A percentile compares a stretch with the other conserved stretches of the same genome.
phyloP scores from a whole-genome alignment of 2,329 filamentous ascomycete genomes.

The Cladobotryum protrusum region DNA sequence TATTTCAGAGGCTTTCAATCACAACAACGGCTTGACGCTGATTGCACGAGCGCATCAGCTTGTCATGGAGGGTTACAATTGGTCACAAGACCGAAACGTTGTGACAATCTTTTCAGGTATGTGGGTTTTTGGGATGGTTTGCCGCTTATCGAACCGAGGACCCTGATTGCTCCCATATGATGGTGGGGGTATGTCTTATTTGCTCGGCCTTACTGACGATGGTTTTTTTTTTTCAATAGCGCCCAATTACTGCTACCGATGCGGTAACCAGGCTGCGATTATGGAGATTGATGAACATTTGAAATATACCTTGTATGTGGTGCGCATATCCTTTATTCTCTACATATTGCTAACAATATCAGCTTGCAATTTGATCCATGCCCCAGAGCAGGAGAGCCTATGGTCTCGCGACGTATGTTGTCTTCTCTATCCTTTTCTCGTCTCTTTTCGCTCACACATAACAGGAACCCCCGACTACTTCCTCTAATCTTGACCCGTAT shows the following conservation, averaged over 20 bases:
- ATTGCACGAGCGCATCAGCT: conserved; percentile 96
- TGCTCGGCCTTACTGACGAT: conserved; percentile 6
- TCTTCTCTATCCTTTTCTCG: not conserved
- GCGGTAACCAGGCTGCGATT: conserved; percentile 98
- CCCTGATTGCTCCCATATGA: not conserved
- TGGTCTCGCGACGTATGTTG: conserved; percentile 83
- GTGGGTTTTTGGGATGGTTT: conserved; percentile 5
- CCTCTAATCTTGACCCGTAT: conserved; percentile 55
- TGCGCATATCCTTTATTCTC: not conserved
- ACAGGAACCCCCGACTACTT: conserved; percentile 92
- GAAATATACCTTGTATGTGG: conserved; percentile 89
- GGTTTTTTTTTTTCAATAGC: conserved; percentile 37
- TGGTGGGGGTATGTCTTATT: conserved; percentile 11
- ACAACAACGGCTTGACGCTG: conserved; percentile 94
- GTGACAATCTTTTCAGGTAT: conserved; percentile 96
- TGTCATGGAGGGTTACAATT: conserved; percentile 99
- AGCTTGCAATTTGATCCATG: conserved; percentile 99
- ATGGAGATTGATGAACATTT: conserved; percentile 99
- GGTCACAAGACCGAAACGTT: conserved; percentile 96
- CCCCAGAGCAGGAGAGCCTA: conserved; percentile 92
- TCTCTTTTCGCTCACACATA: conserved; percentile 15
- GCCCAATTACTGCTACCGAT: conserved; percentile 96
- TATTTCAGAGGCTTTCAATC: conserved; percentile 97
- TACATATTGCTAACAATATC: conserved; percentile 21
- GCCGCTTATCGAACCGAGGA: not conserved